Evolutionary conservation across 2,329 filamentous ascomycete genomes (phyloP).

Genomic region (Epichloe elymi): DNA sequence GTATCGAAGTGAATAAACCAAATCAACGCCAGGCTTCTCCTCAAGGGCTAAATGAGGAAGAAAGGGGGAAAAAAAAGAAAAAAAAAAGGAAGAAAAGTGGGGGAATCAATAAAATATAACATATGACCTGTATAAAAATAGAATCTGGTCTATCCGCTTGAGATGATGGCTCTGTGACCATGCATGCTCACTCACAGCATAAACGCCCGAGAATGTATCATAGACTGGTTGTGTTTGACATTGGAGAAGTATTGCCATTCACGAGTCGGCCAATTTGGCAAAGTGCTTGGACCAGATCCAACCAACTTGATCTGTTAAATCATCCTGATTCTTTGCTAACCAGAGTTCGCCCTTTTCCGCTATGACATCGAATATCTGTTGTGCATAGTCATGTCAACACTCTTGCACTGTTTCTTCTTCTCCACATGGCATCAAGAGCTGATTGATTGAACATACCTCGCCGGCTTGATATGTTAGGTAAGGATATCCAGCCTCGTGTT

Average conservation of each 20-base stretch:
- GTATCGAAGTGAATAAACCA: neutral
- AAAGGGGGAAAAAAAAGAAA: neutral
- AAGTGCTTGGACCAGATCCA: constrained; percentile 99
- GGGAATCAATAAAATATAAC: neutral
- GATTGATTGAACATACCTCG: constrained; percentile 46
- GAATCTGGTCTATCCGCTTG: no score
- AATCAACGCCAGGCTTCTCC: neutral
- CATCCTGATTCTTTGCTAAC: constrained; percentile 96
- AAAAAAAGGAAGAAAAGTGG: neutral
- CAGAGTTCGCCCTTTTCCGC: constrained; percentile 95
- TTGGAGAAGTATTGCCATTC: neutral
- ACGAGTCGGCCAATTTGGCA: constrained; percentile 48
- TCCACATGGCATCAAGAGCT: neutral
- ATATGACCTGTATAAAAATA: no score
- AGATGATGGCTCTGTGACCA: neutral
- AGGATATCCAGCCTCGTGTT: constrained; percentile 86
- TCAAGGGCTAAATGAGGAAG: neutral
- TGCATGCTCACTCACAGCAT: neutral
- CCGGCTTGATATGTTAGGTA: constrained; percentile 93
- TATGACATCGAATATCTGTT: constrained; percentile 77
- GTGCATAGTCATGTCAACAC: neutral
- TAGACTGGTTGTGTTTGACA: neutral
- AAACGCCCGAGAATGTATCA: neutral
- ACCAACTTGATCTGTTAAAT: constrained; percentile 62
- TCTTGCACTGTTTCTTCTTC: neutral